Percentiles rank a stretch among this genome's conserved stretches.
phyloP scores from a whole-genome alignment of 495 filamentous ascomycete species.

The Pyrenopolyporus hunteri region DNA sequence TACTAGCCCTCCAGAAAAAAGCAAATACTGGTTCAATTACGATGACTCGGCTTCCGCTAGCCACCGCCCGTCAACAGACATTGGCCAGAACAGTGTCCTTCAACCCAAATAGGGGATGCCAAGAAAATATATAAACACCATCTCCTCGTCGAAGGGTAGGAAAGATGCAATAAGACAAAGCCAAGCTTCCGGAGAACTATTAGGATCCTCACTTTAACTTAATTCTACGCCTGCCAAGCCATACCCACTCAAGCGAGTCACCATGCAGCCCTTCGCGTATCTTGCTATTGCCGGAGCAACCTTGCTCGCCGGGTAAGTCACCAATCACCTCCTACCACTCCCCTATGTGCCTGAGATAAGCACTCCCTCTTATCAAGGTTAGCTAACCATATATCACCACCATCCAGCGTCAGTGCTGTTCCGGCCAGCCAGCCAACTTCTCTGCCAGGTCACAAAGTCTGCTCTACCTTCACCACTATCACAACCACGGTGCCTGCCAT shows the following conservation, averaged over 20 bases:
- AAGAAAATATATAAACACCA: constrained; percentile 24
- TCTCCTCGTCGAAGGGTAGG: constrained; percentile 1
- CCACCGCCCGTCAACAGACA: not conserved
- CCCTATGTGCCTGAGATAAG: not conserved
- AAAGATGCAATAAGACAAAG: constrained; percentile 14
- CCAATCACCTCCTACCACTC: not conserved
- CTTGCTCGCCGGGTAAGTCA: constrained; percentile 20
- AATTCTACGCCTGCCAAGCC: not conserved
- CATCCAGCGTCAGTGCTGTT: constrained; percentile 6
- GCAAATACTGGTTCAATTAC: constrained; percentile 8
- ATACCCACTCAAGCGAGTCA: constrained; percentile 2
- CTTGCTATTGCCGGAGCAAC: constrained; percentile 14
- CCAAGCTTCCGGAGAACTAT: constrained; percentile 3
- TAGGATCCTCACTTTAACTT: constrained; percentile 5
- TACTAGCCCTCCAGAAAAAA: constrained; percentile 11
- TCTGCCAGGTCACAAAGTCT: constrained; percentile 17
- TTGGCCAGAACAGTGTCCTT: not conserved
- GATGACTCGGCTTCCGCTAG: not conserved
- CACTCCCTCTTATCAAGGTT: not conserved
- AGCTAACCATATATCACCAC: not conserved
- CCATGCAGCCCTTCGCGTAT: constrained; percentile 12
- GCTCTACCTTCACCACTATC: constrained; percentile 14
- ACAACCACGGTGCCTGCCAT: not conserved
- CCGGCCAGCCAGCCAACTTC: constrained; percentile 5
- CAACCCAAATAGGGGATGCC: constrained; percentile 1